Base-by-base conservation (phyloP, 352 stramenopile species). In the Phytophthora boehmeriae region DNA sequence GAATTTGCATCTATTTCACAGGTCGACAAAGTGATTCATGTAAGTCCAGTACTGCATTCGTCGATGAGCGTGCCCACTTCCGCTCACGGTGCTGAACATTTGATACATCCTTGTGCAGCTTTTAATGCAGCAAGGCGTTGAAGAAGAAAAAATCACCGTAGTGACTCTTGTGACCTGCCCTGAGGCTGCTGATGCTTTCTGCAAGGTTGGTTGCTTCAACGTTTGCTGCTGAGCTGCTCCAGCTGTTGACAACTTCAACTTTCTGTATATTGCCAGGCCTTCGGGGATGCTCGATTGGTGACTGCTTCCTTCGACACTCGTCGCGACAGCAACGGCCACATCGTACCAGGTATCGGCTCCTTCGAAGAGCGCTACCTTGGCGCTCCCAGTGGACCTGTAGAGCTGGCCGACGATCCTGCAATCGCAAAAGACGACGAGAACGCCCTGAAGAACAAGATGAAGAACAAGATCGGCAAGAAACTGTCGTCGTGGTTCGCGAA, bases 131-230 rank as follows among this genome's bases (percentile, higher is more conserved):
- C 67, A 89, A 56, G 84, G 84, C 25, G 86, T 92, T 0, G 69
- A 87, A 28, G 73, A 92, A 43, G 82, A 89, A 38, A 83, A 93
- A 54, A 88, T 95, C 39, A 92, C 86, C 22, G 68, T 95, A 2
- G 83, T 93, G 17, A 90, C 84, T 13, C 73, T 95, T 8, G 81
- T 93, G 9, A 95, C 84, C 27, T 91, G 83, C 49, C 86, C 82
- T 0, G 84, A 92, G 57, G 86, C 75, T n/a, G 84, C 84, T 5
- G 86, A 93, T 56, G 66, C 68, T 11, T 95, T 95, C 41, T 93
- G 86, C 73, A 79, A 91, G 63, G 83, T 89, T 54, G n/a, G 23
- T 72, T 23, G 14, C 3, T 28, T n/a, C n/a, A 39, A 59, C 19
- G 27, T 14, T 39, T 52, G 28, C 13, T n/a, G 8, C 6, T 63